These are phyloP conservation scores for Fragilariopsis cylindrus DNA, from an alignment of 108 stramenopile genomes.

Conservation along the genomic window DNA sequence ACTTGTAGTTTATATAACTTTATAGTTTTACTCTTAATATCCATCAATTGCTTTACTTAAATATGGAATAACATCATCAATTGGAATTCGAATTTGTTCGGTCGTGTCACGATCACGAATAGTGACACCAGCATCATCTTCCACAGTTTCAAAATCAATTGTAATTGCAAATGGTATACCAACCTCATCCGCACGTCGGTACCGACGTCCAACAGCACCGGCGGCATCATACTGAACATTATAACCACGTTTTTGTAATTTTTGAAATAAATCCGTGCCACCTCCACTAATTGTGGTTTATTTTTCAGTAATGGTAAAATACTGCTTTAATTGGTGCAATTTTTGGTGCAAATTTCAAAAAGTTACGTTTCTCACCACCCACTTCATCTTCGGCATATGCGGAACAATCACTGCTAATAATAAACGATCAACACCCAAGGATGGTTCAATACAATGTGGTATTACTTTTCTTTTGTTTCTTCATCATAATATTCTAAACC, in stretches of 20 bases:
- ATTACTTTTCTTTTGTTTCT: slow-evolving; percentile 88
- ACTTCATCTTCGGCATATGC: slow-evolving; percentile 94
- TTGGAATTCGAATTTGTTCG: slow-evolving; percentile 89
- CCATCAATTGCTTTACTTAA: slow-evolving; percentile 85
- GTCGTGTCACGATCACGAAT: slow-evolving; percentile 94
- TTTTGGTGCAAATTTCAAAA: slow-evolving; percentile 86
- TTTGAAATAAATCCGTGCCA: slow-evolving; percentile 81
- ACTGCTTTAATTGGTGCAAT: slow-evolving; percentile 96
- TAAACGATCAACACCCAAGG: slow-evolving; percentile 92
- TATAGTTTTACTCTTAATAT: slow-evolving; percentile 39
- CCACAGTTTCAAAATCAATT: slow-evolving; percentile 96
- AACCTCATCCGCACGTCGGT: slow-evolving; percentile 91
- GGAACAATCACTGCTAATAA: slow-evolving; percentile 91
- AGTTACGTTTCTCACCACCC: slow-evolving; percentile 85
- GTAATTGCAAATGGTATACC: slow-evolving; percentile 98
- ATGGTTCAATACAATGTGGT: slow-evolving; percentile 97
- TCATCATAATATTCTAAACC: slow-evolving; percentile 92
- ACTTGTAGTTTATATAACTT: not conserved
- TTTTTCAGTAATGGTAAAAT: slow-evolving; percentile 97
- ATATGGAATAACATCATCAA: slow-evolving; percentile 86
- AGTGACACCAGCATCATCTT: slow-evolving; percentile 90
- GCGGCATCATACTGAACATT: slow-evolving; percentile 86
- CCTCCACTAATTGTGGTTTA: slow-evolving; percentile 80
- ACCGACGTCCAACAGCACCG: slow-evolving; percentile 93
- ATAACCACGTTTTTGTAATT: slow-evolving; percentile 64